Base-by-base conservation (phyloP, 129 eudicot genomes). In the Artemisia argyi region DNA sequence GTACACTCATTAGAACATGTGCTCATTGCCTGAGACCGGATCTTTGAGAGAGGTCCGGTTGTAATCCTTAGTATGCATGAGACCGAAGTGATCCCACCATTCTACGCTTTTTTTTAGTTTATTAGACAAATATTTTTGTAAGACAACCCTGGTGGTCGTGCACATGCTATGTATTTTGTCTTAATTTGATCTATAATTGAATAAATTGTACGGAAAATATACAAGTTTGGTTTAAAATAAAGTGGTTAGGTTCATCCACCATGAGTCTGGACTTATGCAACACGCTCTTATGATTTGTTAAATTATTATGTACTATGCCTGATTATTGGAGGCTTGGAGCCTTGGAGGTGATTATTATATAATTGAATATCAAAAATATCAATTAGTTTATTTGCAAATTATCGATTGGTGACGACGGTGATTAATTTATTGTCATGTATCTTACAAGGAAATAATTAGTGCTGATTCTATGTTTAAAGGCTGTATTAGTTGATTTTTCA, bases 321-420 rank as follows among this genome's bases (percentile, higher is more conserved):
- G 30, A 62, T 61, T 74, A 55, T 55, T 17, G 19, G n/a, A n/a
- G n/a, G n/a, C n/a, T n/a, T n/a, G n/a, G 24, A 2, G 3, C 10
- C 17, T 0, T 53, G 72, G 72, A 74, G 72, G 73, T 24, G 54
- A 74, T 22, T n/a, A n/a, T n/a, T n/a, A n/a, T n/a, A n/a, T n/a
- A n/a, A n/a, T n/a, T n/a, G n/a, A n/a, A n/a, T n/a, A n/a, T n/a
- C n/a, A n/a, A n/a, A n/a, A n/a, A n/a, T n/a, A n/a, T n/a, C n/a
- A n/a, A n/a, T n/a, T 53, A 54, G 52, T 66, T 44, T 7, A 22
- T 11, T 24, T 55, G 44, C 20, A 24, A 8, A 51, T n/a, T n/a
- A 63, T 65, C 28, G 51, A 56, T 75, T 22, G 39, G 6, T 28
- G 73, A 16, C n/a, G 79, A 46, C 79, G 79, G 79, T 66, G 79